These are phyloP conservation scores for Syncephalis plumigaleata DNA, from an alignment of 371 early-diverging fungal species.

Conservation along the genomic window DNA sequence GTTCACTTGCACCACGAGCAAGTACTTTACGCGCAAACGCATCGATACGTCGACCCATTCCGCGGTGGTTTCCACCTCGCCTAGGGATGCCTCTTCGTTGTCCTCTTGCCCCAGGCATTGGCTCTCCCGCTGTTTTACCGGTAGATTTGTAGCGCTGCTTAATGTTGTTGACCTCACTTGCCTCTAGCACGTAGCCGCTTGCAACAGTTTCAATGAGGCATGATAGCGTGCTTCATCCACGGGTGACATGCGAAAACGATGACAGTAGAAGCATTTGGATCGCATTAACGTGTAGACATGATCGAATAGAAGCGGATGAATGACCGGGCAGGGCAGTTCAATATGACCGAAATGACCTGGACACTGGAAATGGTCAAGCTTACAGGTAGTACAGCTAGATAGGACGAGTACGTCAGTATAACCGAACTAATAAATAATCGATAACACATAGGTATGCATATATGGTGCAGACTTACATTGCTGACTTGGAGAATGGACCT, in stretches of 20 bases:
- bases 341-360: conserved; percentile 99
- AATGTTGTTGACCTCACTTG: conserved; percentile 54
- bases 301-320: conserved; percentile 90
- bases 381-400: conserved; percentile 77
- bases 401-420: neutral
- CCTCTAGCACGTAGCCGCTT: conserved; percentile 67
- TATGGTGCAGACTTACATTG: conserved; percentile 30
- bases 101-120: conserved; percentile 19
- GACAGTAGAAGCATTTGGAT: conserved; percentile 83
- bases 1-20: no score
- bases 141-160: conserved; percentile 17
- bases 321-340: conserved; percentile 88
- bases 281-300: conserved; percentile 73
- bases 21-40: neutral
- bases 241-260: conserved; percentile 55
- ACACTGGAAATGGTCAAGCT: conserved; percentile 64
- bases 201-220: conserved; percentile 50
- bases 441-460: no score
- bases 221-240: conserved; percentile 16
- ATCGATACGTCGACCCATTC: conserved; percentile 4
- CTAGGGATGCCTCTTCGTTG: conserved; percentile 18
- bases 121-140: no score
- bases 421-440: no score
- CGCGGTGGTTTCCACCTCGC: conserved; percentile 28
- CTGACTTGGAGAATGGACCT: conserved; percentile 74